Conservation (phyloP, 225 moss, liverwort and hornwort species). For the Antitrichia curtipendula region DNA sequence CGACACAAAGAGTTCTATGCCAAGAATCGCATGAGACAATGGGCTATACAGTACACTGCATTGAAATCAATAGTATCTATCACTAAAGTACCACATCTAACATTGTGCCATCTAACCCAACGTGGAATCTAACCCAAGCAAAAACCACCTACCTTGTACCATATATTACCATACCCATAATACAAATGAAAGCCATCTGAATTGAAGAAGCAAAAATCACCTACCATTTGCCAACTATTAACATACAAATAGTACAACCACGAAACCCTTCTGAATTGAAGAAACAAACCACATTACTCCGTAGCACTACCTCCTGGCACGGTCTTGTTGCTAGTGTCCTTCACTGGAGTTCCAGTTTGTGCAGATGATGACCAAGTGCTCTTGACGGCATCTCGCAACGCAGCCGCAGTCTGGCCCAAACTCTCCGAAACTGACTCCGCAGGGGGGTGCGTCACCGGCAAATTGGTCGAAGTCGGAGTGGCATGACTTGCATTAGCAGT, state of each 20-base stretch:
- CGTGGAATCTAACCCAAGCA: not conserved
- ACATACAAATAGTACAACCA: not conserved
- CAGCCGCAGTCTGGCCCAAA: constrained; percentile 23
- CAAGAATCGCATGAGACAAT: not conserved
- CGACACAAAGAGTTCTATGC: not conserved
- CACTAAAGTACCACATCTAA: not conserved
- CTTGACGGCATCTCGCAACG: constrained; percentile 15
- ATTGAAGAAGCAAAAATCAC: not conserved
- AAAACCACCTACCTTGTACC: not conserved
- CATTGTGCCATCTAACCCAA: not conserved
- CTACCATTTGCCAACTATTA: not conserved
- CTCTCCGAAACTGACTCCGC: constrained; percentile 21
- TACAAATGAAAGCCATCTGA: not conserved
- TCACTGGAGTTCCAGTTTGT: not conserved
- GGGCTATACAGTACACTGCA: not conserved
- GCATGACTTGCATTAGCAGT: not conserved
- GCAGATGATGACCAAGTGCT: constrained; percentile 3
- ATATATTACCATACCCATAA: not conserved
- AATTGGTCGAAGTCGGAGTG: constrained; percentile 18
- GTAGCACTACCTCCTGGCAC: not conserved
- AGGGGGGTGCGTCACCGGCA: constrained; percentile 23
- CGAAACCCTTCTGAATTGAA: not conserved
- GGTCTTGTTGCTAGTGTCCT: not conserved
- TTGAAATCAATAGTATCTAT: not conserved
- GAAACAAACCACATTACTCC: not conserved